These are phyloP conservation scores for Drosera spatulata DNA, from an alignment of 179 eudicot species.

Conservation along the genomic window DNA sequence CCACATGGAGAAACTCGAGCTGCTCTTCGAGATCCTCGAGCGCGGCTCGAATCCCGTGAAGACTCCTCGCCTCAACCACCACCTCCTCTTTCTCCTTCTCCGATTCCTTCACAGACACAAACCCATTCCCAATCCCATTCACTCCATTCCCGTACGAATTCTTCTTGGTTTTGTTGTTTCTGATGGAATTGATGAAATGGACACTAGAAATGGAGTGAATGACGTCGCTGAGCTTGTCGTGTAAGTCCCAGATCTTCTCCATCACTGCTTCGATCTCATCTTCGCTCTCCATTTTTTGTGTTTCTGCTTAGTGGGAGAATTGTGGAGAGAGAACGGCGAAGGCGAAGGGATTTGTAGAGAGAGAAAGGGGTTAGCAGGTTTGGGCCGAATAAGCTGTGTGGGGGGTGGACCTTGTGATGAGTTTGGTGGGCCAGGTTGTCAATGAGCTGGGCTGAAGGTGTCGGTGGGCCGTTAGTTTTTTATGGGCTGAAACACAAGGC, in stretches of 20 bases:
- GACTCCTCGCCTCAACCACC: slow-evolving; percentile 69
- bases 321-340: no score
- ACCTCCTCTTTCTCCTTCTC: slow-evolving; percentile 44
- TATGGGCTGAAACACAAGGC: no score
- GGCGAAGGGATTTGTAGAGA: no score
- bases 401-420: no score
- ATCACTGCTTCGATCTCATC: slow-evolving; percentile 66
- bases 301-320: no score
- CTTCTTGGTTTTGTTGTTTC: slow-evolving; percentile 22
- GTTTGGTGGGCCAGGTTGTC: no score
- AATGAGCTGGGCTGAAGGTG: no score
- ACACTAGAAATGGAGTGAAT: slow-evolving; percentile 69
- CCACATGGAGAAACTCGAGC: slow-evolving; percentile 34
- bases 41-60: slow-evolving; percentile 78
- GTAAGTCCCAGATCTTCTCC: slow-evolving; percentile 92
- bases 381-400: no score
- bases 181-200: slow-evolving; percentile 52
- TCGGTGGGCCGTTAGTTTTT: no score
- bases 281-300: slow-evolving; percentile 55
- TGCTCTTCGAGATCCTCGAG: slow-evolving; percentile 74
- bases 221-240: slow-evolving; percentile 94
- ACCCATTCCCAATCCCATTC: slow-evolving; percentile 22
- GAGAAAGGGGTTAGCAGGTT: no score
- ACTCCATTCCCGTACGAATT: slow-evolving; percentile 2
- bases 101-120: slow-evolving; percentile 64